Percentiles rank a stretch among this genome's conserved stretches.
Evolutionary conservation across 2,329 filamentous ascomycete species (phyloP).

Genomic region (Hypoxylon sp.): DNA sequence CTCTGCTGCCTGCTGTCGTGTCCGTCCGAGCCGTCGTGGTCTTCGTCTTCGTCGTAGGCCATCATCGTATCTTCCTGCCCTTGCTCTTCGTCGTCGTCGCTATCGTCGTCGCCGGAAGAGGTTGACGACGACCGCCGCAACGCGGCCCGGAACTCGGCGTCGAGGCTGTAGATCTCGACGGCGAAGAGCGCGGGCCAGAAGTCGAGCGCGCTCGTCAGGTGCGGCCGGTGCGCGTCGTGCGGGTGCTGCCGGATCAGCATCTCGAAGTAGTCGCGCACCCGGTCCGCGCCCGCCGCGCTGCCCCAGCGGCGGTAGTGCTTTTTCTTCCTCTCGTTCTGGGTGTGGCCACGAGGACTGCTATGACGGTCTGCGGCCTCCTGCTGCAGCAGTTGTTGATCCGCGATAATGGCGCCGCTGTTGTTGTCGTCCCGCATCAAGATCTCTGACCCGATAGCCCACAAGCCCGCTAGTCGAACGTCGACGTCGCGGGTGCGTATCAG

Average conservation of each 20-base stretch:
- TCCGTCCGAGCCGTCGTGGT: not conserved
- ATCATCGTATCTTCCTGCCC: too few species aligned
- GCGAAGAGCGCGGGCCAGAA: slow-evolving; percentile 85
- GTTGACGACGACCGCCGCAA: too few species aligned
- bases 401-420: too few species aligned
- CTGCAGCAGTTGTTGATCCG: slow-evolving; percentile 31
- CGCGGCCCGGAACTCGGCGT: slow-evolving; percentile 63
- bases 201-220: slow-evolving; percentile 70
- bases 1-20: slow-evolving; percentile 33
- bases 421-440: slow-evolving; percentile 73
- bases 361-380: slow-evolving; percentile 11
- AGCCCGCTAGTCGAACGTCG: slow-evolving; percentile 72
- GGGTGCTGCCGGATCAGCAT: slow-evolving; percentile 79
- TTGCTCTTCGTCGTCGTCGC: too few species aligned
- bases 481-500: slow-evolving; percentile 68
- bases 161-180: slow-evolving; percentile 79
- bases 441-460: slow-evolving; percentile 88
- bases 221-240: slow-evolving; percentile 67
- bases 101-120: slow-evolving; percentile 36
- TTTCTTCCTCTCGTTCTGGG: not conserved
- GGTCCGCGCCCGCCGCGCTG: slow-evolving; percentile 54
- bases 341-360: not conserved
- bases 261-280: slow-evolving; percentile 72
- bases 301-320: slow-evolving; percentile 50
- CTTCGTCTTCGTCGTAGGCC: slow-evolving; percentile 8